These are phyloP conservation scores for Blastocystis sp. DNA, from an alignment of 352 stramenopile genomes.

Conservation along the genomic window DNA sequence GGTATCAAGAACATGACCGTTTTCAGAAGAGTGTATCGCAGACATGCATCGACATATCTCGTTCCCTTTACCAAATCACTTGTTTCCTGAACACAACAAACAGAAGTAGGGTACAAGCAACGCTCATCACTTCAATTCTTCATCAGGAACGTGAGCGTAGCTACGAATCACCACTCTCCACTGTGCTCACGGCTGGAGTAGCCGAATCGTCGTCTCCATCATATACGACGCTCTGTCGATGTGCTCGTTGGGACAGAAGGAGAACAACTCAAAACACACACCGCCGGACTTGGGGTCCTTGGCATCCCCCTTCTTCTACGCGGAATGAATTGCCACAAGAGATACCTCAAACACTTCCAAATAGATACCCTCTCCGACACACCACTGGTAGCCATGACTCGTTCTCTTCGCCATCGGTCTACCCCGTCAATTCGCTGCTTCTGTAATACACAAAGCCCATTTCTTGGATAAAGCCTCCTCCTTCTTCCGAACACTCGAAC, in stretches of 20 bases:
- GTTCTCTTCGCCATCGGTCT: background rate
- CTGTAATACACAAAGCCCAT: background rate
- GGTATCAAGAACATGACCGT: background rate
- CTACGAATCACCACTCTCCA: too few relatives aligned
- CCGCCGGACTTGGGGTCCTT: background rate
- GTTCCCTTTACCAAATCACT: too few relatives aligned
- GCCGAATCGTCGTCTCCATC: background rate
- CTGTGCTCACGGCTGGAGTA: too few relatives aligned
- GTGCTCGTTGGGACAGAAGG: background rate
- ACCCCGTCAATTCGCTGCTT: background rate
- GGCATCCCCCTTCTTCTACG: slow-evolving; percentile 11
- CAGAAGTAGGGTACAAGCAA: too few relatives aligned
- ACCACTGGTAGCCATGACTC: background rate
- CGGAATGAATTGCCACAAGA: background rate
- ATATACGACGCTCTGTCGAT: background rate
- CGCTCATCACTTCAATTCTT: too few relatives aligned
- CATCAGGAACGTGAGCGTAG: too few relatives aligned
- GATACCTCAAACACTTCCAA: background rate
- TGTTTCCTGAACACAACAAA: too few relatives aligned
- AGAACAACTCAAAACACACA: background rate
- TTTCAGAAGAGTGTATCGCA: background rate
- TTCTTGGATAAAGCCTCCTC: slow-evolving; percentile 4
- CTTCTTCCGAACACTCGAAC: slow-evolving; percentile 21
- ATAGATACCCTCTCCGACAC: slow-evolving; percentile 5
- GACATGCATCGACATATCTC: too few relatives aligned